Evolutionary conservation across 1,139 yeast species (phyloP), one percentile per base, ranked within the genome.

Genomic region (Wickerhamiella infanticola): DNA sequence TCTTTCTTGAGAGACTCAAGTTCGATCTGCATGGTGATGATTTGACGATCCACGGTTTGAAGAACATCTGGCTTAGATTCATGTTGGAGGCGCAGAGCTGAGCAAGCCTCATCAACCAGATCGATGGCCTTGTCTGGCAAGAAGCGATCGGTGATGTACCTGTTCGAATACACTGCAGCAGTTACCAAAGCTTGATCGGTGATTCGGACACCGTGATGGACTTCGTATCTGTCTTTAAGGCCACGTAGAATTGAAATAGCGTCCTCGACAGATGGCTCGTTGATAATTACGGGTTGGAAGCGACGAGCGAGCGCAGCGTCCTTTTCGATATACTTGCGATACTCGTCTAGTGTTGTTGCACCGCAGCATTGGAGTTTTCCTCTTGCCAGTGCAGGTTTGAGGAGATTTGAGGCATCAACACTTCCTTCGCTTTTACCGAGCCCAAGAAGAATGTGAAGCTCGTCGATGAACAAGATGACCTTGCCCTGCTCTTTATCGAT

Each of bases 201-300:
- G 48, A 90, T 85, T 53, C 96, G 74, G n/a, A 90, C 98, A 63
- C 98, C 98, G 59, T 90, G 98, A 59, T 90, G 98, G 3, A 90
- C 95, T 60, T 90, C 98, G 59, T 90, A 90, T 54, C 82, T 74
- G 59, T 90, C 97, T 61, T 88, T 88, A 59, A 90, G 70, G 4
- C 98, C 98, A 59, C 98, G 76, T 50, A 90, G 68, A 52, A 90
- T 90, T 9, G 95, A 81, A 48, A 90, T 84, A 0, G 96, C 81
- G 61, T 90, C 97, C 51, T 81, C 79, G 6, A 88, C 95, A 2
- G 81, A 70, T n/a, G 98, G 98, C 59, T 90, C 98, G 54, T 76
- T 77, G 25, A 90, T 80, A 53, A 75, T 63, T 24, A 90, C 94
- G 1, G 96, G 81, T 53, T 93, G 95, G 62, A 90, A 88, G 56